Conservation (phyloP, 192 early-diverging fungal species). For the Rhizophagus clarus region DNA sequence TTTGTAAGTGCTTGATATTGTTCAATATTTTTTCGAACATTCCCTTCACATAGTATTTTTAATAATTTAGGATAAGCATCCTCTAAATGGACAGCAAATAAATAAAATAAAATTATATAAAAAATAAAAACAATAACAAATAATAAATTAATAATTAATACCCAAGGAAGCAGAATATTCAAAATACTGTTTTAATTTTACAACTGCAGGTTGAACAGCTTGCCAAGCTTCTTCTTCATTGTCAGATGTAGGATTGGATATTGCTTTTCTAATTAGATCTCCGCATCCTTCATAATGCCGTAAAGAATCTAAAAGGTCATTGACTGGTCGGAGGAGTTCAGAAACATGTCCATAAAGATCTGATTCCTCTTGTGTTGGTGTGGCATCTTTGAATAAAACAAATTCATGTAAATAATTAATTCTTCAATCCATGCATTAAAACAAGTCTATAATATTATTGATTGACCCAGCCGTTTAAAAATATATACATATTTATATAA, state of each 20-base stretch:
- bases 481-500: too few relatives aligned
- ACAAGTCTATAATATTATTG: not conserved
- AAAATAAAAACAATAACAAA: not conserved
- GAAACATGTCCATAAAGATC: slow-evolving; percentile 60
- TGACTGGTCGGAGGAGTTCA: slow-evolving; percentile 54
- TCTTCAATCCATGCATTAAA: not conserved
- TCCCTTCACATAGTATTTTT: slow-evolving; percentile 66
- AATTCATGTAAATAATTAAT: not conserved
- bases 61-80: slow-evolving; percentile 63
- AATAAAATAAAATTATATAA: slow-evolving; percentile 26
- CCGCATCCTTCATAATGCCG: slow-evolving; percentile 65
- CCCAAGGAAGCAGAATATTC: slow-evolving; percentile 76
- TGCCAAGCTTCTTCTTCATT: slow-evolving; percentile 91
- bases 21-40: slow-evolving; percentile 67
- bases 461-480: too few relatives aligned
- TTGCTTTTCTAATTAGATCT: slow-evolving; percentile 82
- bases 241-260: slow-evolving; percentile 78
- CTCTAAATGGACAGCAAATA: slow-evolving; percentile 44
- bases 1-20: slow-evolving; percentile 78
- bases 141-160: slow-evolving; percentile 34
- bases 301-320: slow-evolving; percentile 56
- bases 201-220: slow-evolving; percentile 78
- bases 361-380: slow-evolving; percentile 67
- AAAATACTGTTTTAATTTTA: slow-evolving; percentile 78
- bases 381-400: slow-evolving; percentile 42